Base-by-base conservation (phyloP, 306 rosid species). In the Pterocarpus santalinus region DNA sequence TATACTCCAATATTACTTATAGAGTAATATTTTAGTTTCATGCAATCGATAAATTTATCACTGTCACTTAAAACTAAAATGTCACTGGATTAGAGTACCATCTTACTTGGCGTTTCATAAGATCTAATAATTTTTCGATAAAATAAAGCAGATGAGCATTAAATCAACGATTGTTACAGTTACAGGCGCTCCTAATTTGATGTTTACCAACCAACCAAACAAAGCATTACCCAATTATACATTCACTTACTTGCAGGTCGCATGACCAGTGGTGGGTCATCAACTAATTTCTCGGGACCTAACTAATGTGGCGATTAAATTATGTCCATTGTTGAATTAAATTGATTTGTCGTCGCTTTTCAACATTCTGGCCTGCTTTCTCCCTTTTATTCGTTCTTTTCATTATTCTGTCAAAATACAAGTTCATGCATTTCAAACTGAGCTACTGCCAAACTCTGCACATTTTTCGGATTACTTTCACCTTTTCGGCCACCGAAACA, bases 401-500 rank as follows among this genome's bases (percentile, higher is more conserved):
- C 57, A 56, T 65, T 43, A 73, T 66, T 74, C 62, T 46, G 28
- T 41, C 46, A 32, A 72, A 61, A 9, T 47, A 5, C 3, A 51
- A 39, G 51, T 66, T 73, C 80, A 68, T 44, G 46, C 43, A 17
- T 56, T 61, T 30, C n/a, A 76, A 44, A 35, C 49, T 58, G 43
- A 36, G n/a, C 38, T 60, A 52, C 33, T 16, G 72, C 81, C 81
- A 35, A 67, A 62, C 70, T 10, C 17, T 2, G 16, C 38, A 4
- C 30, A 34, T 58, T 52, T 67, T 22, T 33, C 28, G 2, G 41
- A 53, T 66, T 51, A 38, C 81, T 68, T 82, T 82, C 3, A 17
- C 36, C 78, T 69, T 74, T 80, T 63, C 75, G 76, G 82, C 87
- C 79, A 69, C 79, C 79, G 44, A 75, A 84, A 58, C 43, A 35